phyloP scores from a whole-genome alignment of 352 stramenopile genomes.

The Pythium angustatum region DNA sequence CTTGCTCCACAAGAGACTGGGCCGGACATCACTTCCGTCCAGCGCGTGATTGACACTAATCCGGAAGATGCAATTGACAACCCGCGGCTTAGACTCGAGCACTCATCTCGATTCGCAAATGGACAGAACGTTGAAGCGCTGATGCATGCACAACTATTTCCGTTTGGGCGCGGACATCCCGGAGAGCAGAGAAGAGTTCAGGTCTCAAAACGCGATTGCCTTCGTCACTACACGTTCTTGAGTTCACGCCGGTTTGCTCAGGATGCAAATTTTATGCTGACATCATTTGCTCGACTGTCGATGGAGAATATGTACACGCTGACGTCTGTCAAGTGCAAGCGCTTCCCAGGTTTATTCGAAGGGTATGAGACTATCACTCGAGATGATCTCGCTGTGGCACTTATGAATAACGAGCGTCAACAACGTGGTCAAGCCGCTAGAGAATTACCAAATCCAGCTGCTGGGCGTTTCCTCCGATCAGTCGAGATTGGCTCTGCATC shows the following conservation, averaged over 20 bases:
- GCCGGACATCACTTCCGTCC: neutral
- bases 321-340: conserved; percentile 18
- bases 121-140: conserved; percentile 3
- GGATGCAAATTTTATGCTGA: conserved; percentile 17
- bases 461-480: conserved; percentile 8
- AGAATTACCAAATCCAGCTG: neutral
- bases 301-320: conserved; percentile 24
- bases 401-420: conserved; percentile 17
- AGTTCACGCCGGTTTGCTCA: conserved; percentile 22
- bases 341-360: conserved; percentile 7
- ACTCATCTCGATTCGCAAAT: conserved; percentile 11
- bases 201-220: conserved; percentile 19
- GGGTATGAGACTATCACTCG: conserved; percentile 12
- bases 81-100: conserved; percentile 12
- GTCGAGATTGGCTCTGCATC: conserved; percentile 15
- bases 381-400: conserved; percentile 4
- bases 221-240: conserved; percentile 15
- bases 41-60: conserved; percentile 16
- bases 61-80: neutral
- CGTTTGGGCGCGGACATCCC: conserved; percentile 22
- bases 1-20: neutral
- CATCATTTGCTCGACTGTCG: conserved; percentile 14
- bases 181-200: conserved; percentile 1
- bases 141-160: conserved; percentile 22
- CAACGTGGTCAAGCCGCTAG: conserved; percentile 10